phyloP scores from a whole-genome alignment of 2,329 filamentous ascomycete species.

The Fusarium paranaense region DNA sequence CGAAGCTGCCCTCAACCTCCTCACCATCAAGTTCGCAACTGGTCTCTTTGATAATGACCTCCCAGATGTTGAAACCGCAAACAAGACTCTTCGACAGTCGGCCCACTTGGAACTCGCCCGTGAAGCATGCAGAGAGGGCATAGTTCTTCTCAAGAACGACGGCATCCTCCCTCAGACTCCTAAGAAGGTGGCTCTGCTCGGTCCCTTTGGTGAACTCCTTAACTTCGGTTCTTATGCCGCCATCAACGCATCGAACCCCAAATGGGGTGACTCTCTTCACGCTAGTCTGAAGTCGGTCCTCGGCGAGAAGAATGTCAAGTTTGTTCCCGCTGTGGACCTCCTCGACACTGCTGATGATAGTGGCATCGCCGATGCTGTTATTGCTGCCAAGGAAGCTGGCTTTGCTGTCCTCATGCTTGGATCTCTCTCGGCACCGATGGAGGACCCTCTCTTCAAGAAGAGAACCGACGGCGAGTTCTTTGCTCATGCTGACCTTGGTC shows the following conservation, averaged over 20 bases:
- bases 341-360: constrained; percentile 32
- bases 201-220: constrained; percentile 44
- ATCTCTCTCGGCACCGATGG: constrained; percentile 42
- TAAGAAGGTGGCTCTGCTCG: constrained; percentile 30
- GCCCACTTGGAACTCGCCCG: constrained; percentile 18
- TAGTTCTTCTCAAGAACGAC: constrained; percentile 75
- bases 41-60: constrained; percentile 44
- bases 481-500: constrained; percentile 46
- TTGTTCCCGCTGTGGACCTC: constrained; percentile 25
- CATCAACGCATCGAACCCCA: constrained; percentile 27
- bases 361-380: constrained; percentile 37
- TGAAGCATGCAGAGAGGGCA: constrained; percentile 27
- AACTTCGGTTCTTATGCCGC: constrained; percentile 35
- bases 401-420: constrained; percentile 48
- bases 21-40: constrained; percentile 46
- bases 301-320: constrained; percentile 28
- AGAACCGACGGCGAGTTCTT: constrained; percentile 51
- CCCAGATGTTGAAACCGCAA: constrained; percentile 31
- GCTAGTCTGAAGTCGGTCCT: constrained; percentile 24
- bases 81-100: constrained; percentile 23
- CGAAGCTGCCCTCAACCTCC: constrained; percentile 41
- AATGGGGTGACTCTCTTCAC: constrained; percentile 32
- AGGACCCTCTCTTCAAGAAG: constrained; percentile 40
- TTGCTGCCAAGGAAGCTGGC: constrained; percentile 43
- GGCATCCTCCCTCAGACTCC: constrained; percentile 64